phyloP scores from a whole-genome alignment of 2,329 filamentous ascomycete species.

The Pyricularia sp. region DNA sequence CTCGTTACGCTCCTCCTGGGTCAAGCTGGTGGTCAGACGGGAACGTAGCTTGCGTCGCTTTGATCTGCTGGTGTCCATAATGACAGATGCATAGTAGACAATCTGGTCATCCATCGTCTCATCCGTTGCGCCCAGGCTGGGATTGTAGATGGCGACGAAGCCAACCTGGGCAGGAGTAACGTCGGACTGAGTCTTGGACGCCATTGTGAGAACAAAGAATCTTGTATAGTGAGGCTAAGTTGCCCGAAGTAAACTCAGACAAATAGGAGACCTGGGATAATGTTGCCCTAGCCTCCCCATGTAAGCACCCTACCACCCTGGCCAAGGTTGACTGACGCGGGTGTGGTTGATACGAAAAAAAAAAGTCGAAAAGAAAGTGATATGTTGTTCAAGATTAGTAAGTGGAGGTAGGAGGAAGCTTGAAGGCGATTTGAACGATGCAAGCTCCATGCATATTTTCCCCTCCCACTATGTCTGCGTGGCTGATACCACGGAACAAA shows the following conservation, averaged over 20 bases:
- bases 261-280: neutral
- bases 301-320: neutral
- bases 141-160: slow-evolving; percentile 93
- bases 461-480: neutral
- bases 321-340: neutral
- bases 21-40: slow-evolving; percentile 29
- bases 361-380: neutral
- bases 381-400: neutral
- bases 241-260: neutral
- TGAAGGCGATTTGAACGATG: neutral
- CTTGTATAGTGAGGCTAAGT: neutral
- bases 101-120: slow-evolving; percentile 71
- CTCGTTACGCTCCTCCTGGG: slow-evolving; percentile 64
- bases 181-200: neutral
- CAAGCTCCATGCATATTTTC: neutral
- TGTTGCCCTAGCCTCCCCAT: neutral
- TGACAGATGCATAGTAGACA: slow-evolving; percentile 73
- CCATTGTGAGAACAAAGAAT: neutral
- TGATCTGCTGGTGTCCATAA: neutral
- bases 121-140: slow-evolving; percentile 41
- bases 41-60: neutral
- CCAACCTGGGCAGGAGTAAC: slow-evolving; percentile 70
- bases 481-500: neutral
- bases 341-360: neutral
- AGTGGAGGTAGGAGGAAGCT: neutral